A percentile compares a stretch with the other conserved stretches of the same genome.
Conservation (phyloP, 495 filamentous ascomycete genomes). For the Penicillium manginii region DNA sequence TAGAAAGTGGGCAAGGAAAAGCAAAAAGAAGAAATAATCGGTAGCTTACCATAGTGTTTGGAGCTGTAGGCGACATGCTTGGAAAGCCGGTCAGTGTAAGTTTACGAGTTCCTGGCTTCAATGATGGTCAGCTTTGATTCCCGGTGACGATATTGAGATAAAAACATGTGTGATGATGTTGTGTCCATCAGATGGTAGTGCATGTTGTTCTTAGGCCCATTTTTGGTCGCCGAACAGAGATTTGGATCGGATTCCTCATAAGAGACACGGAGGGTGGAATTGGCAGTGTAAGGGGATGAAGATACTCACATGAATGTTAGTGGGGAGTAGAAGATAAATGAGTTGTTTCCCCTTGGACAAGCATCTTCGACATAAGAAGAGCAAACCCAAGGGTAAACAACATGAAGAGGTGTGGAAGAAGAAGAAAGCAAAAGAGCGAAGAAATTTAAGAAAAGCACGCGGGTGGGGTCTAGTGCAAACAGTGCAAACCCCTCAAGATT, state of each 20-base stretch:
- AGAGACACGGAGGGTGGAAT: conserved; percentile 32
- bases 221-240: conserved; percentile 72
- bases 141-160: conserved; percentile 4
- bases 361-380: conserved; percentile 29
- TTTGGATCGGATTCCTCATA: conserved; percentile 68
- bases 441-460: conserved; percentile 33
- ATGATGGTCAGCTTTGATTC: conserved; percentile 22
- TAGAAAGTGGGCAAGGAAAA: conserved; percentile 32
- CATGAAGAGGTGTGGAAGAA: conserved; percentile 30
- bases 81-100: conserved; percentile 3
- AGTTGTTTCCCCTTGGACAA: not conserved
- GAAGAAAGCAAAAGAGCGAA: conserved; percentile 29
- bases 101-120: conserved; percentile 13
- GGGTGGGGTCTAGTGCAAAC: conserved; percentile 39
- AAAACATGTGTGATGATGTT: conserved; percentile 24
- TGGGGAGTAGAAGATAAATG: conserved; percentile 1
- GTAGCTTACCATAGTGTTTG: conserved; percentile 25
- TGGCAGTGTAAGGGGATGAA: conserved; percentile 1
- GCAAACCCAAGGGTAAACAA: conserved; percentile 14
- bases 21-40: conserved; percentile 18
- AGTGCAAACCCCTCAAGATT: conserved; percentile 49
- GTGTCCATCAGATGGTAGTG: conserved; percentile 94
- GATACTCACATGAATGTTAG: conserved; percentile 35
- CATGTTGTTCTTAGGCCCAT: conserved; percentile 97
- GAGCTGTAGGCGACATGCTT: conserved; percentile 9